These are phyloP conservation scores for Agaricales sp. DNA, from an alignment of 1,284 basidiomycete species.

Conservation along the genomic window DNA sequence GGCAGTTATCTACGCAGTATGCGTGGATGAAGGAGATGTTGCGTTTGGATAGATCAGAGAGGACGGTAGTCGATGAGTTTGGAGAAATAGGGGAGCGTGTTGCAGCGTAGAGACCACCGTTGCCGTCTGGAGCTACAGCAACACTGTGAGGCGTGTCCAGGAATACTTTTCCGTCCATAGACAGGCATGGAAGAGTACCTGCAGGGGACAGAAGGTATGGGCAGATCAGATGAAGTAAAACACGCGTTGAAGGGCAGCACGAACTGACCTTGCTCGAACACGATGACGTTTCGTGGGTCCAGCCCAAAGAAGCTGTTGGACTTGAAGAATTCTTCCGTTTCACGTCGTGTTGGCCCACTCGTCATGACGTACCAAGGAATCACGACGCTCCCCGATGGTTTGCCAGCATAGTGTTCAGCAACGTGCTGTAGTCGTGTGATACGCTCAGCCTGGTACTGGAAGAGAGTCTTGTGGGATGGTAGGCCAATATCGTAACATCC, in stretches of 20 bases:
- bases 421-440: conserved; percentile 77
- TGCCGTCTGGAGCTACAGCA: conserved; percentile 94
- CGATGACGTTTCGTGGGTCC: conserved; percentile 68
- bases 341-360: conserved; percentile 85
- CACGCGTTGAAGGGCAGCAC: conserved; percentile 13
- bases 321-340: conserved; percentile 83
- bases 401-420: conserved; percentile 49
- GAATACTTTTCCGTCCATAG: conserved; percentile 89
- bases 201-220: conserved; percentile 9
- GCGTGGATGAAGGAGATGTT: conserved; percentile 87
- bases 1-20: conserved; percentile 98
- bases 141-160: conserved; percentile 73
- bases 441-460: conserved; percentile 95
- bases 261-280: conserved; percentile 98
- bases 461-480: conserved; percentile 87
- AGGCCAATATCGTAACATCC: conserved; percentile 97
- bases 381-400: conserved; percentile 46
- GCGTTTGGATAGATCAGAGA: conserved; percentile 74
- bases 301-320: conserved; percentile 82
- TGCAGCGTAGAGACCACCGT: conserved; percentile 94
- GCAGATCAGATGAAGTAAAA: conserved; percentile 8
- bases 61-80: conserved; percentile 60
- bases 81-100: conserved; percentile 69
- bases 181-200: conserved; percentile 95
- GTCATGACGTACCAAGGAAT: conserved; percentile 99